These are phyloP conservation scores for Diaporthe citri DNA, from an alignment of 2,329 filamentous ascomycete species.

Conservation along the genomic window DNA sequence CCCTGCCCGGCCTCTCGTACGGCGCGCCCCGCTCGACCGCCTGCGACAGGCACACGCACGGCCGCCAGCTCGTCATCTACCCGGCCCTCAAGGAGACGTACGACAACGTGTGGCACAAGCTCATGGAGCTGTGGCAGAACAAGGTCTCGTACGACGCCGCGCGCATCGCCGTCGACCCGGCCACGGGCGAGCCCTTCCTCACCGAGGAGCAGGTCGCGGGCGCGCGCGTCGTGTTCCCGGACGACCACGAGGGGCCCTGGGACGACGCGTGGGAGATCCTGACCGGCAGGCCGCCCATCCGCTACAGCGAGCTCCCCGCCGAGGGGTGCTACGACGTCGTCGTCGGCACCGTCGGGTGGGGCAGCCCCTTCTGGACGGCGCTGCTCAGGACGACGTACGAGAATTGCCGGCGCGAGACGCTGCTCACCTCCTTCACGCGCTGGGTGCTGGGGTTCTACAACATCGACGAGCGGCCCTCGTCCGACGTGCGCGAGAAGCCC, in stretches of 20 bases:
- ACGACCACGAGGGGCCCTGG: conserved; percentile 25
- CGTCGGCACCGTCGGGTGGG: conserved; percentile 23
- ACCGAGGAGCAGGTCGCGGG: not conserved
- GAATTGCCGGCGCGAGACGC: conserved; percentile 29
- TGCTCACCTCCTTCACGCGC: not conserved
- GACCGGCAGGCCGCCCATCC: not conserved
- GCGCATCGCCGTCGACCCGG: conserved; percentile 32
- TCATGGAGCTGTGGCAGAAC: conserved; percentile 33
- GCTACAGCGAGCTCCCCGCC: conserved; percentile 9
- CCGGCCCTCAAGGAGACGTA: conserved; percentile 30
- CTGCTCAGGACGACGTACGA: conserved; percentile 26
- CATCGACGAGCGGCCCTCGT: not conserved
- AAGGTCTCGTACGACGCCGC: conserved; percentile 29
- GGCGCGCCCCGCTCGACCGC: not conserved
- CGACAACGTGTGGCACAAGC: conserved; percentile 32
- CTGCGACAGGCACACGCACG: not conserved
- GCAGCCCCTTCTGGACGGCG: conserved; percentile 23
- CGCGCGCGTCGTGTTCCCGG: conserved; percentile 21
- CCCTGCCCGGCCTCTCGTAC: not conserved
- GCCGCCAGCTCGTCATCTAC: conserved; percentile 24
- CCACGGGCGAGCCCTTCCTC: not conserved
- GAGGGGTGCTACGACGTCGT: conserved; percentile 30
- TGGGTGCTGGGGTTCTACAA: not conserved
- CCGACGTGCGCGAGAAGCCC: conserved; percentile 6
- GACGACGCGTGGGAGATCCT: conserved; percentile 28